Evolutionary conservation across 179 eudicot genomes (phyloP).

Genomic region (Silene noctiflora): DNA sequence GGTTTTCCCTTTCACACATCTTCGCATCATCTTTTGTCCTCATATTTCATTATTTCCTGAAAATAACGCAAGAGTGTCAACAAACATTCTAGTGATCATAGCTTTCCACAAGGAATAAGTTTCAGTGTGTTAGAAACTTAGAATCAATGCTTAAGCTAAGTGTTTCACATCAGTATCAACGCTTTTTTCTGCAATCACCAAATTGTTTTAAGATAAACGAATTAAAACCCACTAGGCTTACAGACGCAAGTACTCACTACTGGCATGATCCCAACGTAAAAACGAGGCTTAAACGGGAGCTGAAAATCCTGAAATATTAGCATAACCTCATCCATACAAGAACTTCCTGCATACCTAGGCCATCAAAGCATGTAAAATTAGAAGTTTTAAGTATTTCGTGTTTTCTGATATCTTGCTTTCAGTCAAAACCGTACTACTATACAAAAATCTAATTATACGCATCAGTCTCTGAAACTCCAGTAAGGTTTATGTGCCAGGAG

Average conservation of each 20-base stretch:
- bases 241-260: no score
- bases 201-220: not conserved
- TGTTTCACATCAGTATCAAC: not conserved
- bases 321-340: not conserved
- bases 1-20: conserved; percentile 31
- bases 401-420: not conserved
- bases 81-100: not conserved
- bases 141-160: not conserved
- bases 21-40: not conserved
- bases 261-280: not conserved
- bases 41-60: not conserved
- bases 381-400: no score
- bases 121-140: not conserved
- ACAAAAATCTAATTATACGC: not conserved
- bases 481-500: conserved; percentile 39
- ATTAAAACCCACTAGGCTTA: not conserved
- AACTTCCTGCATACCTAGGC: not conserved
- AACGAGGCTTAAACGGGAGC: not conserved
- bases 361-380: not conserved
- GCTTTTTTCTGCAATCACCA: not conserved
- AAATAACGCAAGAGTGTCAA: not conserved
- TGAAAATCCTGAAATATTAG: not conserved
- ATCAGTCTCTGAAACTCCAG: not conserved
- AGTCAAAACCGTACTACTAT: not conserved
- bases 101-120: not conserved